Percentiles rank a stretch among this genome's conserved stretches.
Evolutionary conservation across 2,329 filamentous ascomycete species (phyloP).

Genomic region (Colletotrichum brevisporum): DNA sequence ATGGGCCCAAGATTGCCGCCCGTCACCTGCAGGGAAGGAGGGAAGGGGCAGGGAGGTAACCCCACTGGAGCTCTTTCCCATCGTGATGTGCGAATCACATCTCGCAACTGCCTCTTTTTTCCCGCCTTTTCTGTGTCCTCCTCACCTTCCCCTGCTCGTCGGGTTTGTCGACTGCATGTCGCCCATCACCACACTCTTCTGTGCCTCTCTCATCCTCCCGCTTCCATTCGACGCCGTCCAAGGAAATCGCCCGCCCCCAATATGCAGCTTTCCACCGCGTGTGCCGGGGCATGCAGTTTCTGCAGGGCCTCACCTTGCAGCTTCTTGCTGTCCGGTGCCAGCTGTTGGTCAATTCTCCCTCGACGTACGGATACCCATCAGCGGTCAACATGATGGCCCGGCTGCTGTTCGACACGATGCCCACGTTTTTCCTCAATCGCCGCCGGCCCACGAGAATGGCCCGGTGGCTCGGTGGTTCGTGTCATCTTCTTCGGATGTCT

Average conservation of each 20-base stretch:
- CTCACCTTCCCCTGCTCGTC: not conserved
- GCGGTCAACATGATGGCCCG: slow-evolving; percentile 11
- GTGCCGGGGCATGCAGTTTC: slow-evolving; percentile 24
- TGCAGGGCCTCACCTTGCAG: slow-evolving; percentile 28
- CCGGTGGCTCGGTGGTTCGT: slow-evolving; percentile 6
- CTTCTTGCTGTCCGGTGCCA: slow-evolving; percentile 11
- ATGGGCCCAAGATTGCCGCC: slow-evolving; percentile 45
- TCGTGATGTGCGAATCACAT: slow-evolving; percentile 24
- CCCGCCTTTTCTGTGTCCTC: slow-evolving; percentile 4
- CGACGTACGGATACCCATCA: slow-evolving; percentile 13
- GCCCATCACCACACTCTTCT: slow-evolving; percentile 18
- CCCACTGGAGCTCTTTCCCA: slow-evolving; percentile 29
- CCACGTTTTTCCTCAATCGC: slow-evolving; percentile 20
- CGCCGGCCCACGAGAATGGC: not conserved
- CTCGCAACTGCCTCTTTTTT: slow-evolving; percentile 21
- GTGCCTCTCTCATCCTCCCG: not conserved
- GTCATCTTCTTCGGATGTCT: slow-evolving; percentile 5
- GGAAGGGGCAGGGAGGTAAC: slow-evolving; percentile 18
- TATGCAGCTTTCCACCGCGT: slow-evolving; percentile 26
- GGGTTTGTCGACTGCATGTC: slow-evolving; percentile 29
- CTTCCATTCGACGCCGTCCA: slow-evolving; percentile 35
- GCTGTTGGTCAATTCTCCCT: slow-evolving; percentile 33
- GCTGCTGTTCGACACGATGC: slow-evolving; percentile 8
- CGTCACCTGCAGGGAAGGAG: slow-evolving; percentile 35
- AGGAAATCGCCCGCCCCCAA: slow-evolving; percentile 28